These are phyloP conservation scores for Rhizopogon hawkerae DNA, from an alignment of 1,284 basidiomycete species.

Conservation along the genomic window DNA sequence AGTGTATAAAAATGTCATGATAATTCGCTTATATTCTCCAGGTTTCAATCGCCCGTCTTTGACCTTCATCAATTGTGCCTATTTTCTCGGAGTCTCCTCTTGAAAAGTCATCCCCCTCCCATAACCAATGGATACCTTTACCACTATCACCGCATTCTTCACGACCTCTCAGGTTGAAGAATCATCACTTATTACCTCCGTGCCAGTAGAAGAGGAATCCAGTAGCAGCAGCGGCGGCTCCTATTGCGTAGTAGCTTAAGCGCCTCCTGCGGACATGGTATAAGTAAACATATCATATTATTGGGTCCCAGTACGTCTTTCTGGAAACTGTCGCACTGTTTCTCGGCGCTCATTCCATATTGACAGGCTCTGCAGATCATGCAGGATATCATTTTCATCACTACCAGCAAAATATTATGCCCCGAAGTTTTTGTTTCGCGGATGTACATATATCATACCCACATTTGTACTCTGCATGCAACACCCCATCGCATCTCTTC, in stretches of 20 bases:
- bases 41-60: constrained; percentile 4
- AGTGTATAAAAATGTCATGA: constrained; percentile 3
- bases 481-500: constrained; percentile 1
- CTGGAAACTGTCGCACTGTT: background rate
- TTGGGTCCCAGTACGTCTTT: background rate
- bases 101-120: constrained; percentile 1
- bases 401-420: background rate
- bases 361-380: background rate
- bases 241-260: constrained; percentile 11
- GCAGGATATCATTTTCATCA: background rate
- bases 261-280: background rate
- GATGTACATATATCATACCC: background rate
- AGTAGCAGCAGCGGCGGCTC: constrained; percentile 4
- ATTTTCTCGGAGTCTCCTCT: background rate
- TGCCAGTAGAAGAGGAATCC: constrained; percentile 8
- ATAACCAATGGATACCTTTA: constrained; percentile 9
- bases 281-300: background rate
- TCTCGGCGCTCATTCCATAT: background rate
- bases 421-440: background rate
- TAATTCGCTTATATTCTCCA: background rate
- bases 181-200: constrained; percentile 1
- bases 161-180: constrained; percentile 6
- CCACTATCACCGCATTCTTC: constrained; percentile 7
- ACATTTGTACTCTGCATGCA: background rate
- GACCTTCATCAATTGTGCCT: constrained; percentile 6